These are phyloP conservation scores for Cercophora scortea DNA, from an alignment of 495 filamentous ascomycete genomes.

Conservation along the genomic window DNA sequence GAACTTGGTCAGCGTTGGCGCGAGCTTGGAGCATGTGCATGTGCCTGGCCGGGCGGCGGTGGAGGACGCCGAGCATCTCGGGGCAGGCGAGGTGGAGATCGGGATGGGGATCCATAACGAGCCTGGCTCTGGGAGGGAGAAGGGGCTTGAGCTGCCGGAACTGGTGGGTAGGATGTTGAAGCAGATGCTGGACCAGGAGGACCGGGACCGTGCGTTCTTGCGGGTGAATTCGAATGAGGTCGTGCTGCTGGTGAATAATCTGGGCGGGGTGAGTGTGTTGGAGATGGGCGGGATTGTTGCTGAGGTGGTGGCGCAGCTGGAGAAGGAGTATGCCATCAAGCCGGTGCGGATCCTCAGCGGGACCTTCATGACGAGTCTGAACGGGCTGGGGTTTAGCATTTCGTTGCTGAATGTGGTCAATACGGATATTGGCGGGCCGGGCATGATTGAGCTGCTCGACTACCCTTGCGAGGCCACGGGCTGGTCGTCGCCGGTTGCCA, in stretches of 20 bases:
- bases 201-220: constrained; percentile 76
- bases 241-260: constrained; percentile 84
- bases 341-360: constrained; percentile 61
- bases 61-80: constrained; percentile 36
- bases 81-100: constrained; percentile 73
- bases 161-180: constrained; percentile 72
- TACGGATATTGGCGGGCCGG: constrained; percentile 68
- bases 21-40: constrained; percentile 82
- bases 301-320: constrained; percentile 79
- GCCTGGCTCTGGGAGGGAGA: constrained; percentile 67
- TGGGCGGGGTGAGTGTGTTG: constrained; percentile 83
- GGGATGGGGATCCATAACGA: constrained; percentile 99
- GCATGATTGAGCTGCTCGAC: constrained; percentile 83
- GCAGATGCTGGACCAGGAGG: constrained; percentile 70
- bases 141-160: constrained; percentile 51
- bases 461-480: constrained; percentile 76
- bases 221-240: constrained; percentile 55
- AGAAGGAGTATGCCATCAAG: constrained; percentile 57
- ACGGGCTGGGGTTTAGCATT: constrained; percentile 88
- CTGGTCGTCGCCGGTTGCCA: constrained; percentile 69
- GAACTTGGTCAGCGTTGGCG: constrained; percentile 81
- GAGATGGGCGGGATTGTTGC: constrained; percentile 83
- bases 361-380: constrained; percentile 80
- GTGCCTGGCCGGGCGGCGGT: constrained; percentile 64
- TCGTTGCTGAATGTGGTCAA: constrained; percentile 74